Base-by-base conservation (phyloP, 1,284 basidiomycete species). In the Microbotryum silenes-acaulis region DNA sequence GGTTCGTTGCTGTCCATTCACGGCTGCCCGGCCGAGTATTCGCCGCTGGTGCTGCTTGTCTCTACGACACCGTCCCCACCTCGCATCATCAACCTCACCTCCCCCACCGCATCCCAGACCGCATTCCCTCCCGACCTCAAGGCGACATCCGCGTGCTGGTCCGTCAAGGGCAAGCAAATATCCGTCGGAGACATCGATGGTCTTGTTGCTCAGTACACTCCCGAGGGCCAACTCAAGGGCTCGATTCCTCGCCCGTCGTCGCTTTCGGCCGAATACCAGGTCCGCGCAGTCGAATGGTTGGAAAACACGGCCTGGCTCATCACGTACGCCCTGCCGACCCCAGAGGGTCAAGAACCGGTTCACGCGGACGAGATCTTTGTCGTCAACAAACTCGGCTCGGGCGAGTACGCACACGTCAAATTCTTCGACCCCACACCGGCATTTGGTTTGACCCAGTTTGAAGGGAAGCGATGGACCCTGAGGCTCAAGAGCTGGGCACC, bases 141-240 rank as follows among this genome's bases (percentile, higher is more conserved):
- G 51, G 46, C 70, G 49, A 66, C 69, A 1, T 53, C 68, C 62
- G 76, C 76, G 2, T 77, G 77, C 67, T 82, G 81, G 81, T 81
- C 79, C 3, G 78, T 77, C 27, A 80, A 79, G 67, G 81, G 81
- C 50, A 82, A 81, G 72, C 81, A 81, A 69, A 71, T 82, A n/a
- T 78, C 78, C 3, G 70, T 79, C 6, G 81, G 81, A 16, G 74
- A 74, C 3, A 65, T 71, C 1, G 62, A 72, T 4, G 80, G 80
- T 27, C 72, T 71, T 48, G 69, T 82, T 29, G 71, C 75, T 5
- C 81, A 82, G 65, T 77, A 78, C 65, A 78, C 79, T 2, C 80
- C 80, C 4, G 78, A 80, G 37, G 81, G 80, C 4, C 72, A 74
- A 16, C 69, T 72, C 20, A 81, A 82, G 70, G 76, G 77, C 6